Conservation (phyloP, 2,329 filamentous ascomycete species). For the Blumeria graminis region DNA sequence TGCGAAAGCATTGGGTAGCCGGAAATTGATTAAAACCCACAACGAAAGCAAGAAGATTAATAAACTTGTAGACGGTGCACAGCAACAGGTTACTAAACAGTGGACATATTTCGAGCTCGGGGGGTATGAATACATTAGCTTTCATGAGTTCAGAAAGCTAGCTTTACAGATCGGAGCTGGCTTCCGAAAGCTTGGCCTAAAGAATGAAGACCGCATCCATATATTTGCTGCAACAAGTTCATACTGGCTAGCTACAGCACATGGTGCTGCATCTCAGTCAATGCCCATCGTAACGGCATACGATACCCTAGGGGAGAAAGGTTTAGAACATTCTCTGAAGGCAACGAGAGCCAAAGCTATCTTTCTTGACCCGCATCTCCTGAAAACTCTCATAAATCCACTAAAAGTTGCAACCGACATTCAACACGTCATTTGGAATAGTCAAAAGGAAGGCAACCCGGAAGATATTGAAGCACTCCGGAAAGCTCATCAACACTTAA, state of each 20-base stretch:
- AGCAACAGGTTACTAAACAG: constrained; percentile 61
- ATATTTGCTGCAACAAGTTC: constrained; percentile 52
- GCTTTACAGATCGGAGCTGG: constrained; percentile 43
- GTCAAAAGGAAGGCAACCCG: constrained; percentile 24
- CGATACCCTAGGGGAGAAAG: constrained; percentile 68
- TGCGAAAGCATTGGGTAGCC: constrained; percentile 40
- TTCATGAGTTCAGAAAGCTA: constrained; percentile 52
- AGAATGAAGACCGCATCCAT: constrained; percentile 45
- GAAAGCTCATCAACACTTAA: constrained; percentile 28
- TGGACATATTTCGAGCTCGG: constrained; percentile 77
- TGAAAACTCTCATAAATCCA: constrained; percentile 31
- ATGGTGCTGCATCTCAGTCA: constrained; percentile 59
- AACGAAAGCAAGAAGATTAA: constrained; percentile 74
- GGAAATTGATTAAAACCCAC: constrained; percentile 52
- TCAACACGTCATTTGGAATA: constrained; percentile 38
- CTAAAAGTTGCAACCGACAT: constrained; percentile 32
- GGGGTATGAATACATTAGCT: constrained; percentile 53
- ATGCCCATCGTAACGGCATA: constrained; percentile 87
- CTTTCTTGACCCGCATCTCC: constrained; percentile 64
- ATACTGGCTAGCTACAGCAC: constrained; percentile 61
- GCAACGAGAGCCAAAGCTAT: constrained; percentile 64
- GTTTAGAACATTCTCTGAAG: constrained; percentile 62
- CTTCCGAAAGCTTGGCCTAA: constrained; percentile 47
- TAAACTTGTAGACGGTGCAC: constrained; percentile 61
- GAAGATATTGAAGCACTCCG: constrained; percentile 28